Evolutionary conservation across 257 asterid species (phyloP).

Genomic region (Solanum appendiculatum): DNA sequence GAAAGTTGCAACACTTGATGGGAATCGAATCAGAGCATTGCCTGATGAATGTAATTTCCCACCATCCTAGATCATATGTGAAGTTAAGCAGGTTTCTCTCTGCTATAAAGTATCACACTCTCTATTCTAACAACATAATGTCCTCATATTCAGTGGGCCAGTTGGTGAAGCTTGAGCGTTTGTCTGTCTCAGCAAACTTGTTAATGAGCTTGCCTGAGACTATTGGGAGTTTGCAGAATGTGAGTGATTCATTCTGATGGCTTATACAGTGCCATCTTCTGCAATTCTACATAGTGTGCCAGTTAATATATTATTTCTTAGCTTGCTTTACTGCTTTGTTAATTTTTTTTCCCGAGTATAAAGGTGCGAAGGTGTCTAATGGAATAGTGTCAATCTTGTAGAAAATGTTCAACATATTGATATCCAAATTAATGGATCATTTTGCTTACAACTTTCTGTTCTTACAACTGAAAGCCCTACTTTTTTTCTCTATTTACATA

Average conservation of each 20-base stretch:
- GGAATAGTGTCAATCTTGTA: not conserved
- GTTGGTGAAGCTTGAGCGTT: slow-evolving; percentile 85
- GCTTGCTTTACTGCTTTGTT: not conserved
- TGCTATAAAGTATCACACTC: not conserved
- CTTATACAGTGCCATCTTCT: not conserved
- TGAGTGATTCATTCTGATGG: slow-evolving; percentile 30
- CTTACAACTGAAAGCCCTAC: not conserved
- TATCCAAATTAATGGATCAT: not conserved
- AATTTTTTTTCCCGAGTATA: not conserved
- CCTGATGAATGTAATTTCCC: slow-evolving; percentile 83
- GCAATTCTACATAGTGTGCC: not conserved
- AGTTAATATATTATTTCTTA: not conserved
- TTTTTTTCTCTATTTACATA: not conserved
- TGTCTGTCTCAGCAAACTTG: slow-evolving; percentile 65
- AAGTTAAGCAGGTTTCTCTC: not conserved
- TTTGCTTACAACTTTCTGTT: not conserved
- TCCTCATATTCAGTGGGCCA: slow-evolving; percentile 77
- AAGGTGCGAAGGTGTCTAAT: not conserved
- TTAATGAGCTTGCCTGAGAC: slow-evolving; percentile 77
- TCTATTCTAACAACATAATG: not conserved
- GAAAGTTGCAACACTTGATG: slow-evolving; percentile 76
- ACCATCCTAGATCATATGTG: not conserved
- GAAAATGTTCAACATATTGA: not conserved
- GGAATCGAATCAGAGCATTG: slow-evolving; percentile 62
- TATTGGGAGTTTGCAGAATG: slow-evolving; percentile 95